Percentiles rank a stretch among this genome's conserved stretches.
Conservation (phyloP, 106 monocot species). For the Dactylorhiza incarnata region DNA sequence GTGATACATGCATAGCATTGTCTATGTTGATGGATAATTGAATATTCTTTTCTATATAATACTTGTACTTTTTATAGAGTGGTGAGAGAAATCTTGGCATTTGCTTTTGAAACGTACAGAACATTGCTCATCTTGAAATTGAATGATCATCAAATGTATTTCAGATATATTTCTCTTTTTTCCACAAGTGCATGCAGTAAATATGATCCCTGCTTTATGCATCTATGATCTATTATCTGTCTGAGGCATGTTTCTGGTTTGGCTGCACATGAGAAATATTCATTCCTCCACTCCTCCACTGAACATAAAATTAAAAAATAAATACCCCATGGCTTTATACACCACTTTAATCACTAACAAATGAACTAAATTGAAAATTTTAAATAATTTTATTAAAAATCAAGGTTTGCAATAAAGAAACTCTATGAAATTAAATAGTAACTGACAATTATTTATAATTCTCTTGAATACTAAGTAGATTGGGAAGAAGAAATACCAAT, state of each 20-base stretch:
- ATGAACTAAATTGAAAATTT: neutral
- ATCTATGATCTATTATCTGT: neutral
- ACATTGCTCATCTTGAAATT: neutral
- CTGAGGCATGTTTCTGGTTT: neutral
- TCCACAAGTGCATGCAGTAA: neutral
- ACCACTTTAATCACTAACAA: neutral
- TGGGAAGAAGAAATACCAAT: neutral
- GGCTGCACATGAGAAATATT: neutral
- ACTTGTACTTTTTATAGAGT: too few relatives aligned
- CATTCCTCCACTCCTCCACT: neutral
- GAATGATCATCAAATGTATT: neutral
- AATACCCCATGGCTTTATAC: neutral
- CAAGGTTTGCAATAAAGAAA: neutral
- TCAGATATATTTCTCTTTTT: neutral
- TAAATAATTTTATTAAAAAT: neutral
- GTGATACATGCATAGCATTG: neutral
- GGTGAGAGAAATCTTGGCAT: too few relatives aligned
- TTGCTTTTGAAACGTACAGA: neutral
- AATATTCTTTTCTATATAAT: neutral
- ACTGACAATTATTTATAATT: neutral
- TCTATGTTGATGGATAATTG: slow-evolving; percentile 1
- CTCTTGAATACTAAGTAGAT: neutral
- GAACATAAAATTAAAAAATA: neutral
- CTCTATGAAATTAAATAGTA: neutral
- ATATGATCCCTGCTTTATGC: neutral